Evolutionary conservation across 805 yeast genomes (phyloP).

Genomic region (Torulaspora quercuum): DNA sequence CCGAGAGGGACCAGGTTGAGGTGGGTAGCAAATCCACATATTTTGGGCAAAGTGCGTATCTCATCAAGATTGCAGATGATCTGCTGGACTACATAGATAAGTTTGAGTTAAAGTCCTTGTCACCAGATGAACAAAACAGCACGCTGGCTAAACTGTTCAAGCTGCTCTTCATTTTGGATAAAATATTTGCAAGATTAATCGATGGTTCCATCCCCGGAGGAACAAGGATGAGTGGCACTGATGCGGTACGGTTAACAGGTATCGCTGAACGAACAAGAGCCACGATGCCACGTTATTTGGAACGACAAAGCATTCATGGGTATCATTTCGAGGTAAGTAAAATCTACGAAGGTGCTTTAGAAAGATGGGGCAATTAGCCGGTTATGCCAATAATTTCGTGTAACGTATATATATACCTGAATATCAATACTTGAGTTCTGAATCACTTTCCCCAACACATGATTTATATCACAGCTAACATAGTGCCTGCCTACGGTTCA

Average conservation of each 20-base stretch:
- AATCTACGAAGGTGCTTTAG: conserved; percentile 44
- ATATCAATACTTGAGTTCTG: too few relatives aligned
- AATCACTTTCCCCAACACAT: too few relatives aligned
- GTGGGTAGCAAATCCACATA: conserved; percentile 25
- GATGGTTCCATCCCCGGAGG: conserved; percentile 37
- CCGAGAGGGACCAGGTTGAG: conserved; percentile 8
- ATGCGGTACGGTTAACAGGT: conserved; percentile 48
- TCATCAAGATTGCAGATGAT: conserved; percentile 63
- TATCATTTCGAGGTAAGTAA: conserved; percentile 45
- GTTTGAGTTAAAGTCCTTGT: conserved; percentile 31
- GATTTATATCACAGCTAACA: too few relatives aligned
- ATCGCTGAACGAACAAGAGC: conserved; percentile 53
- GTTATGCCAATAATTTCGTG: conserved; percentile 1
- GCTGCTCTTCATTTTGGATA: conserved; percentile 41
- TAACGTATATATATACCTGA: conserved; percentile 8
- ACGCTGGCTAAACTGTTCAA: conserved; percentile 39
- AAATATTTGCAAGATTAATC: conserved; percentile 39
- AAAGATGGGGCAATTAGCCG: conserved; percentile 28
- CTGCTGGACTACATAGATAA: conserved; percentile 56
- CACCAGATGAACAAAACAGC: conserved; percentile 25
- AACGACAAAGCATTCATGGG: conserved; percentile 38
- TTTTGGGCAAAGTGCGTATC: conserved; percentile 61
- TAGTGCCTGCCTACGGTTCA: too few relatives aligned
- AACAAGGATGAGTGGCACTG: conserved; percentile 45
- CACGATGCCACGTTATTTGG: conserved; percentile 38